A percentile compares a stretch with the other conserved stretches of the same genome.
These are phyloP conservation scores for Monosporozyma solicola DNA, from an alignment of 805 yeast genomes.

Conservation along the genomic window DNA sequence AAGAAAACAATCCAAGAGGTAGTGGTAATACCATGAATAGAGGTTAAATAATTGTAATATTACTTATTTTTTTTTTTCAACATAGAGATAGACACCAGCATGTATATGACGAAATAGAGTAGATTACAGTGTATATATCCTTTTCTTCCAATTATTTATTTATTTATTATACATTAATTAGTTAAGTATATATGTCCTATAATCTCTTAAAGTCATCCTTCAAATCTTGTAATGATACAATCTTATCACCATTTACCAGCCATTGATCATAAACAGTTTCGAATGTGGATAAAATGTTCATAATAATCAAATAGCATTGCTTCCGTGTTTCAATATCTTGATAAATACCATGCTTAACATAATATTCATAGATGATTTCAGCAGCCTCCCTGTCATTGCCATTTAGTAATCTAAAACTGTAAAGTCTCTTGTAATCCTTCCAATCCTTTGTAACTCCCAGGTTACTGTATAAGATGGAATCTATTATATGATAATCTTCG, in stretches of 20 bases:
- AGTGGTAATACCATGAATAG: constrained; percentile 77
- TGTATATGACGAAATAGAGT: not conserved
- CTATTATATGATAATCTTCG: constrained; percentile 22
- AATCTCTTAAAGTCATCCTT: constrained; percentile 11
- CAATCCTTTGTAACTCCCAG: constrained; percentile 11
- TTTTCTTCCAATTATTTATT: not conserved
- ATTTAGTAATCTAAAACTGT: constrained; percentile 23
- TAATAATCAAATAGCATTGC: constrained; percentile 19
- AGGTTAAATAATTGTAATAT: constrained; percentile 31
- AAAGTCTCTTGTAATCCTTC: constrained; percentile 18
- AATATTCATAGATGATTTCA: constrained; percentile 20
- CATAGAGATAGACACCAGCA: not conserved
- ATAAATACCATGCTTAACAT: constrained; percentile 3
- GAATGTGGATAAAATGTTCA: constrained; percentile 23
- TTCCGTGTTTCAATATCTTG: constrained; percentile 8
- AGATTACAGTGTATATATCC: not conserved
- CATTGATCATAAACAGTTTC: constrained; percentile 21
- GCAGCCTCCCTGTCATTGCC: constrained; percentile 26
- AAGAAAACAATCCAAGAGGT: constrained; percentile 77
- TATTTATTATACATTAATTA: not conserved
- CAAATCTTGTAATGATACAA: constrained; percentile 23
- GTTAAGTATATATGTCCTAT: constrained; percentile 1
- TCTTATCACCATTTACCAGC: constrained; percentile 23
- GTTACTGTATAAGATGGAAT: constrained; percentile 14
- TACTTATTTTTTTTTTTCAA: not conserved